Base-by-base conservation (phyloP, 306 rosid genomes). In the Lupinus albus region DNA sequence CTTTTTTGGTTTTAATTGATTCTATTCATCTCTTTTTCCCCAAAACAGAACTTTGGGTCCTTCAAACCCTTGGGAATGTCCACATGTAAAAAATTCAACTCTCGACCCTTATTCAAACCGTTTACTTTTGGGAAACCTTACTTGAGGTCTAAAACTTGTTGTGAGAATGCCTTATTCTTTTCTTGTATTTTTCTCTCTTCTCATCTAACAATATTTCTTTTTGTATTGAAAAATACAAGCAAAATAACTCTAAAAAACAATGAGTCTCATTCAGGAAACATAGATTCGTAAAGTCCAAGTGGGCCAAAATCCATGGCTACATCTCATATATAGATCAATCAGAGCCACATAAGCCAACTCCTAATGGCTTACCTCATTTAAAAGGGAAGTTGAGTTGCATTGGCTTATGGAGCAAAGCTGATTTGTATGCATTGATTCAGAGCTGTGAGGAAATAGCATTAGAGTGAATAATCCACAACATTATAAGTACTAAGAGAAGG, bases 391-490 rank as follows among this genome's bases (percentile, higher is more conserved):
- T 41, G 96, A 90, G 79, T 88, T 80, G 69, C 99, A 93, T 53
- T 82, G 92, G 84, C 94, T 93, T 71, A 90, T 93, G 73, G 99
- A 93, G 86, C 99, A 90, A 73, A 93, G 83, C 61, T 85, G 97
- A 85, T 90, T 84, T 16, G 99, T 90, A 35, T 93, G 86, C 50
- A 83, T 81, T 83, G 97, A 90, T 79, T 86, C 97, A 47, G 89
- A 86, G 85, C 97, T 93, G 64, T 56, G 63, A 14, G 78, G 60
- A 69, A 78, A 68, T 54, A 70, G 77, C 30, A 81, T 76, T 70
- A 78, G 73, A 64, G 69, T 6, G 9, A 78, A 66, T 67, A 73
- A 66, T 70, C 67, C 61, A 64, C 49, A 65, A 67, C 41, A 38
- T 49, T 21, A 72, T 41, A 78, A 48, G 70, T 71, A 74, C 52